Evolutionary conservation across 257 asterid genomes (phyloP).

Genomic region (Echites panduratus): DNA sequence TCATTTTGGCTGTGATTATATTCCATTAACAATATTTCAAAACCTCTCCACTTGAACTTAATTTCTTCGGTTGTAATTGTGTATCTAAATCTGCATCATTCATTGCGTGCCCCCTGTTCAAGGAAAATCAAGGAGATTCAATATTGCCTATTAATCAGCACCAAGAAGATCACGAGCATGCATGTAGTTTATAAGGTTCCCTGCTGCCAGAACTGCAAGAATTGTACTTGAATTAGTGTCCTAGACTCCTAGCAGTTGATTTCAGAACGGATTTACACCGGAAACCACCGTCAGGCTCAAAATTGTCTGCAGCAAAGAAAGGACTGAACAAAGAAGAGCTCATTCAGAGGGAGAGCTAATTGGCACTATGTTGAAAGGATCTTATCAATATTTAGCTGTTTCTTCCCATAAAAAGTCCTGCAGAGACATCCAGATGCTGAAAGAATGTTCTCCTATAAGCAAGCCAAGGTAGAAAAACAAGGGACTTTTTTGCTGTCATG

Average conservation of each 20-base stretch:
- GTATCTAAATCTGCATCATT: background rate
- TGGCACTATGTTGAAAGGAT: background rate
- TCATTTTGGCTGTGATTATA: conserved; percentile 34
- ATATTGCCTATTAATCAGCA: background rate
- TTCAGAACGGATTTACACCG: no score
- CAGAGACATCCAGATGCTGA: background rate
- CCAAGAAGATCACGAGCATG: background rate
- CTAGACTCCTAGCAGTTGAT: no score
- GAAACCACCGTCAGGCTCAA: no score
- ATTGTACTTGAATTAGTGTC: background rate
- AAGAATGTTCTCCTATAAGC: background rate
- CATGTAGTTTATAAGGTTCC: no score
- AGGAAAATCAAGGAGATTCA: background rate
- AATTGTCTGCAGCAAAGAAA: no score
- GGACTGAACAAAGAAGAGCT: background rate
- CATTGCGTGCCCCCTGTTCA: no score
- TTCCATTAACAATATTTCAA: conserved; percentile 5
- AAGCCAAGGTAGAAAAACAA: background rate
- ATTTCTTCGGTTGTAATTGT: background rate
- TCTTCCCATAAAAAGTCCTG: background rate
- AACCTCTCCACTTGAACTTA: background rate
- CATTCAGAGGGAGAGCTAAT: no score
- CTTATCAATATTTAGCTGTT: background rate
- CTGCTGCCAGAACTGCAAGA: no score
- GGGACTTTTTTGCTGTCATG: conserved; percentile 18